Evolutionary conservation across 257 asterid species (phyloP).

Genomic region (Solanum tarapatanum): DNA sequence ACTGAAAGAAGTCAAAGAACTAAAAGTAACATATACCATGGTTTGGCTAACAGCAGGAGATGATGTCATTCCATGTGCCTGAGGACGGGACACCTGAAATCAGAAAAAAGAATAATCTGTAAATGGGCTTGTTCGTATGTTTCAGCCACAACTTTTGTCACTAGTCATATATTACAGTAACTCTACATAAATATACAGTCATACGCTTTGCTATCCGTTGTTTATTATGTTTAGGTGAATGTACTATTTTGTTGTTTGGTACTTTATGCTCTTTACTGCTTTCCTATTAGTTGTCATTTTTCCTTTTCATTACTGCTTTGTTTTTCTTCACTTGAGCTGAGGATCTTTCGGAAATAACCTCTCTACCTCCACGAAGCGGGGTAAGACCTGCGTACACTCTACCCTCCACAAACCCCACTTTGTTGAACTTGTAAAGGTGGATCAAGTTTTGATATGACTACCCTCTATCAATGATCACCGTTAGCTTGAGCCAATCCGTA

Average conservation of each 20-base stretch:
- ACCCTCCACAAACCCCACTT: background rate
- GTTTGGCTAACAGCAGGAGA: slow-evolving; percentile 17
- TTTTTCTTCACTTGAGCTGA: background rate
- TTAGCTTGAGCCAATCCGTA: background rate
- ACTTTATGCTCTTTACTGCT: background rate
- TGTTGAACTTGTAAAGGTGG: background rate
- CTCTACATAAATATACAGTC: background rate
- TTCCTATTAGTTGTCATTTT: background rate
- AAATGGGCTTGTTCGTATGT: background rate
- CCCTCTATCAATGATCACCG: background rate
- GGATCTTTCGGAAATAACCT: background rate
- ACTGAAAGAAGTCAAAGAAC: background rate
- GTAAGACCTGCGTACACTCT: background rate
- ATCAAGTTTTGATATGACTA: background rate
- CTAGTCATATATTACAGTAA: background rate
- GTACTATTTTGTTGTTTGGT: background rate
- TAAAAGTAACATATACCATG: slow-evolving; percentile 1
- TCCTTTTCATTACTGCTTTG: background rate
- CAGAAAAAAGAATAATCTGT: background rate
- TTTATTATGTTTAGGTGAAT: background rate
- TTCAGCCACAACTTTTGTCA: background rate
- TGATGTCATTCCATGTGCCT: slow-evolving; percentile 11
- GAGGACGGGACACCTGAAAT: slow-evolving; percentile 16
- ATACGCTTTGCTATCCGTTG: background rate
- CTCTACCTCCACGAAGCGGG: background rate